These are phyloP conservation scores for Acorus gramineus DNA, from an alignment of 106 monocot species.

Conservation along the genomic window DNA sequence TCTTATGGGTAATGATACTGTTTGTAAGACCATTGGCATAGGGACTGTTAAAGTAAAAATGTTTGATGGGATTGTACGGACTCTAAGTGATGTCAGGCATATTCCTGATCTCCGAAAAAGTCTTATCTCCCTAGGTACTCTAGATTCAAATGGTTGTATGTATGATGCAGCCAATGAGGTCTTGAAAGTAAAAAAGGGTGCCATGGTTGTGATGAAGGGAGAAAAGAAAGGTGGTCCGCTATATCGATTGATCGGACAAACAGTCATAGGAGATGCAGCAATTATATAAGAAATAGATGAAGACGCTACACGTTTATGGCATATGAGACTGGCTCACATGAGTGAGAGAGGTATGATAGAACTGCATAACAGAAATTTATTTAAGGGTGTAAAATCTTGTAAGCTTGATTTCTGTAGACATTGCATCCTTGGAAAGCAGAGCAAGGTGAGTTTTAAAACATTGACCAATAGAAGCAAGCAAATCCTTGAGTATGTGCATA, in stretches of 20 bases:
- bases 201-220: background rate
- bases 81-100: too few species aligned
- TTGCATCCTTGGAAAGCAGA: slow-evolving; percentile 3
- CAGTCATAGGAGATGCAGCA: background rate
- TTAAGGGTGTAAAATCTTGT: background rate
- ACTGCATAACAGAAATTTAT: background rate
- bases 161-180: too few species aligned
- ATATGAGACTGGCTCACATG: slow-evolving; percentile 3
- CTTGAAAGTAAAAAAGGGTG: background rate
- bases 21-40: too few species aligned
- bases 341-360: slow-evolving; percentile 4
- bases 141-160: too few species aligned
- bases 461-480: background rate
- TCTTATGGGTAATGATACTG: too few species aligned
- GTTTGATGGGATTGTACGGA: too few species aligned
- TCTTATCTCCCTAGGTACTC: too few species aligned
- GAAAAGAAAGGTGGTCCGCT: background rate
- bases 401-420: background rate
- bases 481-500: slow-evolving; percentile 7
- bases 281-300: background rate
- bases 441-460: background rate
- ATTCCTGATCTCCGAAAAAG: too few species aligned
- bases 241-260: background rate
- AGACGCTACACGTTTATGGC: slow-evolving; percentile 1
- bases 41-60: too few species aligned